Base-by-base conservation (phyloP, 2,329 filamentous ascomycete genomes). In the Xylaria sp. region DNA sequence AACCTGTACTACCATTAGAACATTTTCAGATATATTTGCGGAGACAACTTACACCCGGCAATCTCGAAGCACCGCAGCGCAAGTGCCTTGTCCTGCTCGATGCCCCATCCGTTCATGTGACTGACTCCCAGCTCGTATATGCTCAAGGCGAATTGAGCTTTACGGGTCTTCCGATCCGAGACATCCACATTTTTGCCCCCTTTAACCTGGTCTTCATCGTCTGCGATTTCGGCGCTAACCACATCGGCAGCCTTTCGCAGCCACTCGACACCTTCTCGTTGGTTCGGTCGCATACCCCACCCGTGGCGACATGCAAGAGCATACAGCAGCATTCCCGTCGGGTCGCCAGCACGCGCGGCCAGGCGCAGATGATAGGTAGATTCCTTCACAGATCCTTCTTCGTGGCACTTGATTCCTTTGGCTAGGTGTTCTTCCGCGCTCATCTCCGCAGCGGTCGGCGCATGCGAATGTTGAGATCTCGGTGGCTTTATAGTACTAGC, bases 71-170 rank as follows among this genome's bases (percentile, higher is more conserved):
- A 99, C 48, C 92, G 84, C 66, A 99, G 74, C 0, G 92, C 94
- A 54, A 97, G 81, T 4, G 83, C 76, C 71, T 94, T 96, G 69
- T 99, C 94, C 72, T 96, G 92, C 63, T 93, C 86, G 38, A 96
- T 95, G 16, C 94, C 94, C 94, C 94, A 99, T 4, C 94, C 94
- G 65, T 99, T 97, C 85, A 97, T 92, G 69, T 97, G 93, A 69
- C 91, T 96, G 21, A 97, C 92, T 2, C 94, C 94, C 20, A 99
- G 80, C 74, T 99, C 94, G 65, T 99, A 99, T 49, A 97, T 92
- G 65, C 92, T 94, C 41, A 97, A 80, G 0, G 93, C 94, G 71
- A 97, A 96, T 67, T 97, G 93, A 9, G 92, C 92, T 67, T 92
- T 91, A 59, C 92, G 87, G 5, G 90, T 88, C 72, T 92, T 94